phyloP scores from a whole-genome alignment of 805 yeast species.

The Saccharomycopsis fodiens region DNA sequence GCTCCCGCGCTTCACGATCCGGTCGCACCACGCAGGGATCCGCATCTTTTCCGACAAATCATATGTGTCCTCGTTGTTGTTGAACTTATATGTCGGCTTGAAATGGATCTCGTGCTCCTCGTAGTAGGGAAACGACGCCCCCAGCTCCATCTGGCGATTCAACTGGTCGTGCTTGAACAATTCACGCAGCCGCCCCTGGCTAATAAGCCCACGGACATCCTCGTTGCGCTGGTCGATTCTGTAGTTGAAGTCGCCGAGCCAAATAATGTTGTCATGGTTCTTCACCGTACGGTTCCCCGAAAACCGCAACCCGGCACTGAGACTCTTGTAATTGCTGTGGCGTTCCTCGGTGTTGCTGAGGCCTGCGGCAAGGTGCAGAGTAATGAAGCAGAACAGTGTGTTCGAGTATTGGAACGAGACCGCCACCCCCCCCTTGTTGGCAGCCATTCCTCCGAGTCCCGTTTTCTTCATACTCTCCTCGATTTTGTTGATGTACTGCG shows the following conservation, averaged over 20 bases:
- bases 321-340: conserved; percentile 77
- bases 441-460: conserved; percentile 88
- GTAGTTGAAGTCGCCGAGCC: conserved; percentile 94
- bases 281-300: conserved; percentile 48
- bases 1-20: conserved; percentile 63
- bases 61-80: conserved; percentile 72
- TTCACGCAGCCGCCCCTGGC: conserved; percentile 37
- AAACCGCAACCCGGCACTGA: conserved; percentile 61
- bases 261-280: conserved; percentile 77
- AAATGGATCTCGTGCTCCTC: conserved; percentile 74
- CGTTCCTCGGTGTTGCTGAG: conserved; percentile 72
- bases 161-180: conserved; percentile 74
- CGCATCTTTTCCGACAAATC: conserved; percentile 90
- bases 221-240: conserved; percentile 69
- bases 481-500: conserved; percentile 48
- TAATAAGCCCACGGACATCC: conserved; percentile 52
- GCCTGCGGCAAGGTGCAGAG: conserved; percentile 93
- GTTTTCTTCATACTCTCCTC: conserved; percentile 79
- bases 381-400: conserved; percentile 69
- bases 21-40: conserved; percentile 97
- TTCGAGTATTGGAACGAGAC: conserved; percentile 58
- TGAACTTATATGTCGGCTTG: conserved; percentile 91
- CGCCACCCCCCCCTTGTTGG: conserved; percentile 73
- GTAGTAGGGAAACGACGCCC: conserved; percentile 75
- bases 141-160: conserved; percentile 61